A percentile compares a stretch with the other conserved stretches of the same genome.
Evolutionary conservation across 2,329 filamentous ascomycete genomes (phyloP).

Genomic region (Canariomyces notabilis): DNA sequence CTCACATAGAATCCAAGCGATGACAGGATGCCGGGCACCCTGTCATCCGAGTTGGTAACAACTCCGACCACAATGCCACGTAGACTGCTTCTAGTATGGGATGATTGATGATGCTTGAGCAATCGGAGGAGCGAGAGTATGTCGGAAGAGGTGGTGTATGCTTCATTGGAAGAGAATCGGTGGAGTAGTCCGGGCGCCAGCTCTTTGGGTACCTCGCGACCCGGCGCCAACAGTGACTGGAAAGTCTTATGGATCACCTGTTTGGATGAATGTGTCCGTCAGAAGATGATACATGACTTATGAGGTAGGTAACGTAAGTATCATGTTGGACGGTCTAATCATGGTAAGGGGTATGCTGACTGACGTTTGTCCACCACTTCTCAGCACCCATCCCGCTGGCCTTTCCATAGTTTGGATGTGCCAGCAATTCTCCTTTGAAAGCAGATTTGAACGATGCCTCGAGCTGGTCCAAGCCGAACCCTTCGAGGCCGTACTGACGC

Average conservation of each 20-base stretch:
- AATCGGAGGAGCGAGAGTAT: slow-evolving; percentile 25
- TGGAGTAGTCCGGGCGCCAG: slow-evolving; percentile 46
- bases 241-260: slow-evolving; percentile 54
- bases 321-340: background rate
- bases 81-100: no score
- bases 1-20: slow-evolving; percentile 49
- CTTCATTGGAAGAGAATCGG: slow-evolving; percentile 49
- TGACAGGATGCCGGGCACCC: slow-evolving; percentile 49
- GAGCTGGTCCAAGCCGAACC: slow-evolving; percentile 39
- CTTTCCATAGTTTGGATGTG: slow-evolving; percentile 56
- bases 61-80: slow-evolving; percentile 50
- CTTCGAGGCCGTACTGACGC: slow-evolving; percentile 42
- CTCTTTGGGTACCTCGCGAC: slow-evolving; percentile 33
- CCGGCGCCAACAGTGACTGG: slow-evolving; percentile 31
- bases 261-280: background rate
- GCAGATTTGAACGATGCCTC: slow-evolving; percentile 34
- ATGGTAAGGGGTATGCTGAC: no score
- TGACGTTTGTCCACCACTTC: slow-evolving; percentile 57
- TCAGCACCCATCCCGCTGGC: slow-evolving; percentile 44
- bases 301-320: slow-evolving; percentile 2
- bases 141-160: slow-evolving; percentile 45
- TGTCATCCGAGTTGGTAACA: slow-evolving; percentile 59
- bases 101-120: background rate
- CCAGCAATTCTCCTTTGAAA: slow-evolving; percentile 41
- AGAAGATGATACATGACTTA: no score